phyloP scores from a whole-genome alignment of 352 stramenopile species.

The Phytophthora ohioensis region DNA sequence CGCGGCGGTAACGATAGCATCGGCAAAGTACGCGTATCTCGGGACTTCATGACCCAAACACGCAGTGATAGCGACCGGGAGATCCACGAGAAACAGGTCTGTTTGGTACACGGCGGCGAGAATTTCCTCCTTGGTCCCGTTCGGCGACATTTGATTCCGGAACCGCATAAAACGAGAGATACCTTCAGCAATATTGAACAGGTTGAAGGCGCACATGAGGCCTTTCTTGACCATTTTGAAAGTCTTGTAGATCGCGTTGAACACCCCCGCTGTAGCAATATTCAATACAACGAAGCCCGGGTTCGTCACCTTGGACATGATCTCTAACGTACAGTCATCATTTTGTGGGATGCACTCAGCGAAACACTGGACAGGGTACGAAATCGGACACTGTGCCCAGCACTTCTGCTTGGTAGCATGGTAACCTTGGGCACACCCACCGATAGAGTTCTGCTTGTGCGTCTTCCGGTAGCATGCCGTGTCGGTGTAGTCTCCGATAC shows the following conservation, averaged over 20 bases:
- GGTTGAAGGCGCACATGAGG: constrained; percentile 57
- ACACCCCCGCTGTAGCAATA: constrained; percentile 59
- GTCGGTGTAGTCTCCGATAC: constrained; percentile 39
- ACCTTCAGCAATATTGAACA: constrained; percentile 59
- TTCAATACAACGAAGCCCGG: constrained; percentile 65
- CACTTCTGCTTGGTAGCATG: constrained; percentile 52
- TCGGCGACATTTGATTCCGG: constrained; percentile 42
- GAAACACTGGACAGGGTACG: constrained; percentile 78
- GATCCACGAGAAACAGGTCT: constrained; percentile 61
- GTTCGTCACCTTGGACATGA: constrained; percentile 59
- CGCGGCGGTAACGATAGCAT: constrained; percentile 43
- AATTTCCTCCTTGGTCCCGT: constrained; percentile 63
- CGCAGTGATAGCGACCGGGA: constrained; percentile 58
- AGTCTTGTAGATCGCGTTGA: constrained; percentile 52
- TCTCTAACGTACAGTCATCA: constrained; percentile 57
- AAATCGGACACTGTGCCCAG: constrained; percentile 75
- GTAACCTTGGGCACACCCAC: constrained; percentile 53
- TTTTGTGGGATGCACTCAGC: constrained; percentile 80
- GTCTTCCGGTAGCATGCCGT: constrained; percentile 67
- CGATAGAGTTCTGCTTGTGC: constrained; percentile 33
- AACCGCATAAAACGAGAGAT: constrained; percentile 54
- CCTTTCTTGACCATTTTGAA: constrained; percentile 51
- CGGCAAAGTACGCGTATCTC: constrained; percentile 32
- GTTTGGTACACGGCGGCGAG: constrained; percentile 58
- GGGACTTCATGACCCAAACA: constrained; percentile 55